A percentile compares a stretch with the other conserved stretches of the same genome.
These are phyloP conservation scores for Silybum marianum DNA, from an alignment of 129 eudicot species.

Conservation along the genomic window DNA sequence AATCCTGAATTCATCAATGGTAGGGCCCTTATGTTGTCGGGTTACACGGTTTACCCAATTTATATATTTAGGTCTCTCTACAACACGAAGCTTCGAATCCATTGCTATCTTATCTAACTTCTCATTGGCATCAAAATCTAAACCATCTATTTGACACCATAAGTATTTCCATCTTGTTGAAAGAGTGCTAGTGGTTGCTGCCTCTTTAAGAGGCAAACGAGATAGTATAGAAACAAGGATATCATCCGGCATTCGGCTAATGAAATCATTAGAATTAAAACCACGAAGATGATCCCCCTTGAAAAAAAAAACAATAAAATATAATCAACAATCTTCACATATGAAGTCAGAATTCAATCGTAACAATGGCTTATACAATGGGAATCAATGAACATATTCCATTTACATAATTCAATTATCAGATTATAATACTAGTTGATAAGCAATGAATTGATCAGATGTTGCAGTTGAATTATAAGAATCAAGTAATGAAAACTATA, in stretches of 20 bases:
- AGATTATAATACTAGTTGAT: background rate
- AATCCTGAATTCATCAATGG: constrained; percentile 43
- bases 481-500: background rate
- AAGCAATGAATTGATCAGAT: background rate
- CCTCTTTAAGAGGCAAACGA: constrained; percentile 50
- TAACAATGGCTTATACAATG: background rate
- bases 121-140: constrained; percentile 57
- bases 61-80: constrained; percentile 46
- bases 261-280: constrained; percentile 36
- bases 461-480: background rate
- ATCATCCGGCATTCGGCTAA: constrained; percentile 60
- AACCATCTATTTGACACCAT: constrained; percentile 42
- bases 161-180: constrained; percentile 56
- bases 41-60: constrained; percentile 63
- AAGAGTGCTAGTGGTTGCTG: constrained; percentile 48
- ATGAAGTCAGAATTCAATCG: background rate
- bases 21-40: constrained; percentile 38
- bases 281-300: constrained; percentile 34
- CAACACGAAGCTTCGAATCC: constrained; percentile 32
- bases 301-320: background rate
- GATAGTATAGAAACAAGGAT: constrained; percentile 54
- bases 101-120: constrained; percentile 37
- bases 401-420: background rate
- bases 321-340: background rate
- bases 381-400: background rate